Base-by-base conservation (phyloP, 108 stramenopile species). In the Cyclostephanos invisitatus region DNA sequence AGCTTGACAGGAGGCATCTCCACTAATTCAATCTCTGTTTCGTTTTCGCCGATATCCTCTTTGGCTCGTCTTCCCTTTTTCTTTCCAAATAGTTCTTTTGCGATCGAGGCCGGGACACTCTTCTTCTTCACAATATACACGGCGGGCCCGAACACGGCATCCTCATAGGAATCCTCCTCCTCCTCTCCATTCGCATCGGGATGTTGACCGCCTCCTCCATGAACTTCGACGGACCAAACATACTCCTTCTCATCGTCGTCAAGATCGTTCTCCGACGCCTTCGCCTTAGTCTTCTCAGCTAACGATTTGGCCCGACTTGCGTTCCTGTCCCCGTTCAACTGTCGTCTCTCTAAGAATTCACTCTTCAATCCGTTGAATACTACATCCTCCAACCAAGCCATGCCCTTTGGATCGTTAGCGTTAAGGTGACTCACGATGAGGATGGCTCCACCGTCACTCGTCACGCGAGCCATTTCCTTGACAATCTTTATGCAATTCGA, bases 391-490 rank as follows among this genome's bases (percentile, higher is more conserved):
- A 88, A 60, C 90, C 93, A 91, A 3, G 80, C 69, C 66, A 86
- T 54, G 5, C 90, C 90, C 64, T 77, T 75, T 18, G 79, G 24
- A 3, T 53, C 57, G 7, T 85, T 72, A 2, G 91, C 91, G 75
- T 91, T 91, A 24, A 91, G 53, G 74, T 91, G 91, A 38, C 88
- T 89, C 1, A 91, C 80, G 20, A 91, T 72, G 14, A 91, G 47
- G 11, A 89, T 84, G 20, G 67, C 78, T 7, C 87, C 87, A 37
- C 83, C 87, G 0, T 70, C 49, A 9, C 55, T 59, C 17, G 84
- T 59, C 1, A 85, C 79, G 27, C 90, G 74, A 9, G 87, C 88
- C 67, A 84, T 81, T 79, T 94, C 93, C 32, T 80, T 54, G 5
- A 91, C 81, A 35, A 91, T 88, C 54, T 69, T 29, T 10, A 75